phyloP scores from a whole-genome alignment of 2,329 filamentous ascomycete genomes.

The Fusarium goolgardi region DNA sequence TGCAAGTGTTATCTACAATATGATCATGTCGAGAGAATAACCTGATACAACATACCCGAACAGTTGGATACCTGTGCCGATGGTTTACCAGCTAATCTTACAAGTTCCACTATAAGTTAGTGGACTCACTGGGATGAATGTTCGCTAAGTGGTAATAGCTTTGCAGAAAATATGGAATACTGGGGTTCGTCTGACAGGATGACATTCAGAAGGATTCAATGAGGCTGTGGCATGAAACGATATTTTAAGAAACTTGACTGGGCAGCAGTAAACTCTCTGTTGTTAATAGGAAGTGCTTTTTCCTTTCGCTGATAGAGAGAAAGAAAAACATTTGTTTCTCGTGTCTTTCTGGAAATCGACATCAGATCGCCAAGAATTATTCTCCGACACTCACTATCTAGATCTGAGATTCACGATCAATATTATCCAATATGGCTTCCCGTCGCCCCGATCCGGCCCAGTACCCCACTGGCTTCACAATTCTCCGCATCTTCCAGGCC shows the following conservation, averaged over 20 bases:
- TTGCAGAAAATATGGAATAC: not conserved
- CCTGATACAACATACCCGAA: not conserved
- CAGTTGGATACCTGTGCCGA: not conserved
- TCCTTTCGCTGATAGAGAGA: not conserved
- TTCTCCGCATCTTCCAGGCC: slow-evolving; percentile 59
- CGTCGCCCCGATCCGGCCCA: slow-evolving; percentile 50
- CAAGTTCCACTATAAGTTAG: not conserved
- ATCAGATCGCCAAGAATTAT: not conserved
- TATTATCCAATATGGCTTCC: not conserved
- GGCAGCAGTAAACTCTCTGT: not conserved
- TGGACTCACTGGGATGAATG: not conserved
- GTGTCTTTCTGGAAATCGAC: not conserved
- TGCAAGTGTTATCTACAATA: not conserved
- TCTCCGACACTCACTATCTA: not conserved
- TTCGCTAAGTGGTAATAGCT: not conserved
- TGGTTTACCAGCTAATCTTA: not conserved
- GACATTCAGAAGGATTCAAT: not conserved
- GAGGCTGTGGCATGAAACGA: not conserved
- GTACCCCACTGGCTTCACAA: slow-evolving; percentile 58
- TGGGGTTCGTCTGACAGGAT: not conserved
- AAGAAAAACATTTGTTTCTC: not conserved
- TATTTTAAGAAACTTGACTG: not conserved
- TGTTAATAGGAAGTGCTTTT: not conserved
- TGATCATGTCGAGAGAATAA: not conserved
- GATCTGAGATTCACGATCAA: not conserved